Base-by-base conservation (phyloP, 352 stramenopile genomes). In the Hyaloperonospora brassicae region DNA sequence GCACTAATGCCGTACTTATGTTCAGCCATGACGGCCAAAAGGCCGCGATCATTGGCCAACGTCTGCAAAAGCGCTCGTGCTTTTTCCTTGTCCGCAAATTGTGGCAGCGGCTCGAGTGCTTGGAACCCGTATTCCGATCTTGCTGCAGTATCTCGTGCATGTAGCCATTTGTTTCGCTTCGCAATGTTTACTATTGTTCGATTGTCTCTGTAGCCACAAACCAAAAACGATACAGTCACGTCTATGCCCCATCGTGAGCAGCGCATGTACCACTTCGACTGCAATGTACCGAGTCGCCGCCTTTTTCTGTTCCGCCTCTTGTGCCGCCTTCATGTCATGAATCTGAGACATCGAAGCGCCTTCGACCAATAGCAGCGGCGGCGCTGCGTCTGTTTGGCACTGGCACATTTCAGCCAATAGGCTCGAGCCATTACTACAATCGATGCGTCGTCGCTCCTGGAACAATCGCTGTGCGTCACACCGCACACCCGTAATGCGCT, bases 11-110 rank as follows among this genome's bases (percentile, higher is more conserved):
- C 72, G 24, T 57, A 91, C 71, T 87, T 84, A 74, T 97, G 81
- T 35, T 96, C 94, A 2, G 70, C 71, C 82, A 97, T 87, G 14
- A 96, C 88, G 0, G 82, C 73, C 12, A 93, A 57, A 55, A 97
- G 82, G 0, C 89, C 89, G 31, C 81, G 83, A 57, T 97, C 87
- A n/a, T 76, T 87, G 1, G 87, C 87, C 23, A 97, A 62, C 12
- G 65, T 70, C 44, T 92, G 68, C 7, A 97, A 66, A 58, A 97
- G 95, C 55, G 76, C 68, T 8, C 72, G 67, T 4, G 89, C 89
- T 24, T 70, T 72, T 5, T 76, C 35, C 12, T 62, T 51, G 27
- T 92, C 73, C 0, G 57, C 47, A 50, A 92, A 87, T 13, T 76
- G 71, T 27, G 74, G 50, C 8, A 92, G 59, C n/a, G 68, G 65